Evolutionary conservation across 805 yeast species (phyloP).

Genomic region (Ogataea salicorniae): DNA sequence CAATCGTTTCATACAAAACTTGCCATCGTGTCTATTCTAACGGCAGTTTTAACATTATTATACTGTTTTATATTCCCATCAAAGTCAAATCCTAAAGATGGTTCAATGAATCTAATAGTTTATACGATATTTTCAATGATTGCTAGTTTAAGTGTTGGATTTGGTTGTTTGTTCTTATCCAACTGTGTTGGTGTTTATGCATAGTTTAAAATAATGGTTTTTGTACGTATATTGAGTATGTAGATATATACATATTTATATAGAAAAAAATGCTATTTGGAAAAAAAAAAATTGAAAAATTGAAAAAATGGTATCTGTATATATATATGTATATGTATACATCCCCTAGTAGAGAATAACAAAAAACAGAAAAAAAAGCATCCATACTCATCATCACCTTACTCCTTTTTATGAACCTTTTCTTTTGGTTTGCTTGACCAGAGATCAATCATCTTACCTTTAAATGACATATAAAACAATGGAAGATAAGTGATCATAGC

Average conservation of each 20-base stretch:
- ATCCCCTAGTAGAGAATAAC: background rate
- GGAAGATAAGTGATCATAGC: constrained; percentile 18
- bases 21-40: constrained; percentile 8
- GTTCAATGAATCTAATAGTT: background rate
- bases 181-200: constrained; percentile 30
- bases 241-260: background rate
- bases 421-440: too few relatives aligned
- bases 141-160: constrained; percentile 22
- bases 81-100: background rate
- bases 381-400: too few relatives aligned
- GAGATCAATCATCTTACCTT: too few relatives aligned
- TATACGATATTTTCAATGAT: constrained; percentile 17
- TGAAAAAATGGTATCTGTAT: background rate
- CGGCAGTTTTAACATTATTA: constrained; percentile 9
- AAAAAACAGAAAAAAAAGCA: too few relatives aligned
- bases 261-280: background rate
- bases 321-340: background rate
- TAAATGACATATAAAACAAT: too few relatives aligned
- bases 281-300: too few relatives aligned
- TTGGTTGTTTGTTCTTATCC: constrained; percentile 27
- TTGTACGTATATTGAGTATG: too few relatives aligned
- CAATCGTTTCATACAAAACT: constrained; percentile 12
- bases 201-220: constrained; percentile 3
- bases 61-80: constrained; percentile 2
- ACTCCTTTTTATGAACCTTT: too few relatives aligned